These are phyloP conservation scores for Beauveria scarabaeidicola DNA, from an alignment of 2,329 filamentous ascomycete genomes.

Conservation along the genomic window DNA sequence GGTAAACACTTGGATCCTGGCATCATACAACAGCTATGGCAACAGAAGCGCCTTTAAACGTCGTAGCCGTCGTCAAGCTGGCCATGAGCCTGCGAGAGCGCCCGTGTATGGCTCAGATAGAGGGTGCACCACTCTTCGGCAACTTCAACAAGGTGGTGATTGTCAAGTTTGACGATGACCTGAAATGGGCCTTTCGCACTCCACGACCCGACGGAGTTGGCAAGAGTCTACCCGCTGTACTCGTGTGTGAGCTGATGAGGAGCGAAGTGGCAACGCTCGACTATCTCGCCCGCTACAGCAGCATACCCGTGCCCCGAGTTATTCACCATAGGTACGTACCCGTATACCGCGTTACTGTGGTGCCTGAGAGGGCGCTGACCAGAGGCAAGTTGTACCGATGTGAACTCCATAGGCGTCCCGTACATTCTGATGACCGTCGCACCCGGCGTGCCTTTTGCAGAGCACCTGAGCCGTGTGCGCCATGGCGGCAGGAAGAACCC, in stretches of 20 bases:
- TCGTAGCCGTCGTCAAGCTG: not conserved
- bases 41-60: not conserved
- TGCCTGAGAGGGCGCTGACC: not conserved
- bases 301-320: not conserved
- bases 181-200: not conserved
- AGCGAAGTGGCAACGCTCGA: constrained; percentile 1
- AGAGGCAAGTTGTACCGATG: not conserved
- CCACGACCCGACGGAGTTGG: not conserved
- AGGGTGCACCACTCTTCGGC: not conserved
- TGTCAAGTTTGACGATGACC: not conserved
- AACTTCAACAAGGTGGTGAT: not conserved
- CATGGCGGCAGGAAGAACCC: not conserved
- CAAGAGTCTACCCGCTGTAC: not conserved
- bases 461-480: not conserved
- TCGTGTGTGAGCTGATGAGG: not conserved
- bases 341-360: not conserved
- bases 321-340: not conserved
- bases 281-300: not conserved
- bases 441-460: not conserved
- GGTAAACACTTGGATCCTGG: not conserved
- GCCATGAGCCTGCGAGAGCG: not conserved
- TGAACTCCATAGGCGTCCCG: not conserved
- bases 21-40: not conserved
- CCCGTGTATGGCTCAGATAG: not conserved
- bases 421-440: not conserved